Percentiles rank a stretch among this genome's conserved stretches.
phyloP scores from a whole-genome alignment of 805 yeast genomes.

The Kodamaea fukazawae region DNA sequence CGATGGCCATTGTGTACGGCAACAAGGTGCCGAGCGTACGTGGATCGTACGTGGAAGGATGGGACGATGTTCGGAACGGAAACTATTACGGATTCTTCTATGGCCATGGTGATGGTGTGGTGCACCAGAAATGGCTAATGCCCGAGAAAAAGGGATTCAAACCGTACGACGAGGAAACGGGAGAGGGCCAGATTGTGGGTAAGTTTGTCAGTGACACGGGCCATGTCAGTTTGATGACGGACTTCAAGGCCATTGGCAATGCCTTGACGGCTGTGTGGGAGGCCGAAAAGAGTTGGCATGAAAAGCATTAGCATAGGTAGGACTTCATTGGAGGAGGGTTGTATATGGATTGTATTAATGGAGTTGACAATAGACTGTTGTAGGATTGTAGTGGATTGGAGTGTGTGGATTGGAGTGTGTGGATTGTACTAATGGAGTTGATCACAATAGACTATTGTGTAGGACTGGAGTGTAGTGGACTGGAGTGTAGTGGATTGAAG shows the following conservation, averaged over 20 bases:
- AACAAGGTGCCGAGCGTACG: conserved; percentile 81
- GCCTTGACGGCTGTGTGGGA: conserved; percentile 64
- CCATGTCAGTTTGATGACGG: conserved; percentile 78
- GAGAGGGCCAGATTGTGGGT: conserved; percentile 56
- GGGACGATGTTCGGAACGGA: conserved; percentile 65
- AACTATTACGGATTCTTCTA: conserved; percentile 73
- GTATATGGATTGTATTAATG: too few species aligned
- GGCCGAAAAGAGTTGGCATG: conserved; percentile 49
- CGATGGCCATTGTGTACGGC: conserved; percentile 79
- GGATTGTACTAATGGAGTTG: too few species aligned
- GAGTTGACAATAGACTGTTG: too few species aligned
- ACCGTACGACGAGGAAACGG: conserved; percentile 26
- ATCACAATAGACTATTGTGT: too few species aligned
- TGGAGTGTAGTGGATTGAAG: too few species aligned
- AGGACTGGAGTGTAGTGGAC: too few species aligned
- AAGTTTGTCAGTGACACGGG: conserved; percentile 64
- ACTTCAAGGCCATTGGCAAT: conserved; percentile 64
- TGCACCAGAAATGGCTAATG: conserved; percentile 76
- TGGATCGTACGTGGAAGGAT: conserved; percentile 65
- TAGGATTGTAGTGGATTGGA: too few species aligned
- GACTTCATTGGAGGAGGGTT: not conserved
- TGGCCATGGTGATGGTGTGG: conserved; percentile 94
- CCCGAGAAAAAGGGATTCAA: conserved; percentile 70
- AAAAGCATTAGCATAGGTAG: not conserved
- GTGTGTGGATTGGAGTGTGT: too few species aligned